phyloP scores from a whole-genome alignment of 1,284 basidiomycete genomes.

The Apiotrichum porosum region DNA sequence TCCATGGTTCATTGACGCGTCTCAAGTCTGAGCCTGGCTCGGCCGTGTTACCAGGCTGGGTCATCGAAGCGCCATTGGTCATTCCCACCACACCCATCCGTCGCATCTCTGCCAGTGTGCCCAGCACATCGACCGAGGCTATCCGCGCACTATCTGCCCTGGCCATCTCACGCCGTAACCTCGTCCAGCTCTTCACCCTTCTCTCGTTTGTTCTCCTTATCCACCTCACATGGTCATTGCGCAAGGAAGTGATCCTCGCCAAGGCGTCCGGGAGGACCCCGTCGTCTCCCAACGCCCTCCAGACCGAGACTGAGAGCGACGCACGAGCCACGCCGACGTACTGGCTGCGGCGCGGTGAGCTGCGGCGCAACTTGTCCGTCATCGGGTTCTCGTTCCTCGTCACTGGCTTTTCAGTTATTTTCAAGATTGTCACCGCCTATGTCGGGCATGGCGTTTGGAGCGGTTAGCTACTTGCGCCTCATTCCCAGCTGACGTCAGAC shows the following conservation, averaged over 20 bases:
- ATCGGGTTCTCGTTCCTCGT: constrained; percentile 46
- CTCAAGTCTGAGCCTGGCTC: constrained; percentile 28
- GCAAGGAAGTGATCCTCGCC: constrained; percentile 55
- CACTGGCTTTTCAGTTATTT: constrained; percentile 37
- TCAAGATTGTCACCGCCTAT: constrained; percentile 41
- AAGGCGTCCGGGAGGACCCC: neutral
- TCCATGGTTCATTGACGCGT: constrained; percentile 52
- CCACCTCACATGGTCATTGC: constrained; percentile 69
- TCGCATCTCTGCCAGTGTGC: constrained; percentile 31
- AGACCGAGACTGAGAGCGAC: neutral
- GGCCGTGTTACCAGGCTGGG: constrained; percentile 61
- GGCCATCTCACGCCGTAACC: constrained; percentile 63
- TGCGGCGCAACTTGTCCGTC: constrained; percentile 42
- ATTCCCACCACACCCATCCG: constrained; percentile 40
- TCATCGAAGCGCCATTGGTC: constrained; percentile 63
- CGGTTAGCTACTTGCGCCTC: no score
- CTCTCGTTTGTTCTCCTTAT: constrained; percentile 71
- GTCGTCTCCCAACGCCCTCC: neutral
- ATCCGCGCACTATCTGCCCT: constrained; percentile 59
- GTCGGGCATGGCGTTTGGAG: constrained; percentile 43
- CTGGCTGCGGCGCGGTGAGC: constrained; percentile 46
- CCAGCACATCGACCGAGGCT: constrained; percentile 42
- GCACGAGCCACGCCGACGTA: constrained; percentile 17
- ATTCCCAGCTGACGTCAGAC: constrained; percentile 53
- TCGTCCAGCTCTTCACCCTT: constrained; percentile 71